These are phyloP conservation scores for Fagus crenata DNA, from an alignment of 306 rosid genomes.

Conservation along the genomic window DNA sequence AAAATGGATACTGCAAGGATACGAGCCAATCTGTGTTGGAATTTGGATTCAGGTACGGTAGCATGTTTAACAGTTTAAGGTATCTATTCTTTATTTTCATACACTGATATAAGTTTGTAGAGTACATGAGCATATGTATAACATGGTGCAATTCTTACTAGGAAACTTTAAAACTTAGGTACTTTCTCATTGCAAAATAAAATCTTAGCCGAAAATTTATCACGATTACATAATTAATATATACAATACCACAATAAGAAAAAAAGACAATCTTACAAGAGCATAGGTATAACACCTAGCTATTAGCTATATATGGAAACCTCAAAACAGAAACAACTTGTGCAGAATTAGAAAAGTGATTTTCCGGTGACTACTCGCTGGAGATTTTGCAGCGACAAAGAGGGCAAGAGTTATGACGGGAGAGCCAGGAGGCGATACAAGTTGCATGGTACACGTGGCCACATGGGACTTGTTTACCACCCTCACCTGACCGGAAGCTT, in stretches of 20 bases:
- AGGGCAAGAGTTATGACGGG: conserved; percentile 56
- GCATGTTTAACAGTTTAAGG: too few relatives aligned
- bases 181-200: neutral
- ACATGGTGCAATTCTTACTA: too few relatives aligned
- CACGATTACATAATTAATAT: neutral
- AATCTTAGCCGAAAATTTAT: neutral
- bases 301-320: neutral
- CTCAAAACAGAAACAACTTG: neutral
- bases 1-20: too few relatives aligned
- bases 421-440: conserved; percentile 67
- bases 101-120: too few relatives aligned
- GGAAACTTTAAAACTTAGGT: too few relatives aligned
- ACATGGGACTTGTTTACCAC: conserved; percentile 49
- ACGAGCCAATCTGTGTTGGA: too few relatives aligned
- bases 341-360: neutral
- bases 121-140: too few relatives aligned
- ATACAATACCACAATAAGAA: neutral
- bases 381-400: conserved; percentile 61
- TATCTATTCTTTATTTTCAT: too few relatives aligned
- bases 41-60: too few relatives aligned
- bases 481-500: conserved; percentile 27
- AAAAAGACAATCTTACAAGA: neutral
- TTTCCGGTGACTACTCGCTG: neutral
- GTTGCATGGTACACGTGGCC: conserved; percentile 63
- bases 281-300: neutral